Evolutionary conservation across 164 flowering plant genomes (phyloP).

Genomic region (Aristolochia contorta): DNA sequence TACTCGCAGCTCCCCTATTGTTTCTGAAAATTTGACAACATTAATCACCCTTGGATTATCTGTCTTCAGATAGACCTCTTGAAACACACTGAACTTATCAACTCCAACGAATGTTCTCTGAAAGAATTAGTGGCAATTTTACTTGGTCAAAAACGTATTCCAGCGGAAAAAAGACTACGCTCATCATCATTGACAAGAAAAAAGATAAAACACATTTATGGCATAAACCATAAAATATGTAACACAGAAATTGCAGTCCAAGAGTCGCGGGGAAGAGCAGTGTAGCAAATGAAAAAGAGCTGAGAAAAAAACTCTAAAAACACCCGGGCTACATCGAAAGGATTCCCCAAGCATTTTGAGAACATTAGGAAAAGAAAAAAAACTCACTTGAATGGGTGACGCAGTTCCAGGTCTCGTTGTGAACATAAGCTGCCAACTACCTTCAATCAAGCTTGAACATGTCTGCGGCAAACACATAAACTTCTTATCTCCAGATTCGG

Average conservation of each 20-base stretch:
- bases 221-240: not conserved
- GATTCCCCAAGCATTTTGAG: too few species aligned
- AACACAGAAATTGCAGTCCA: too few species aligned
- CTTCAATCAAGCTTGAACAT: slow-evolving; percentile 73
- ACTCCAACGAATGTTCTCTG: slow-evolving; percentile 96
- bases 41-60: slow-evolving; percentile 89
- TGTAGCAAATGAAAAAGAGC: too few species aligned
- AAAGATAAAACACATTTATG: not conserved
- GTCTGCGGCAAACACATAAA: slow-evolving; percentile 39
- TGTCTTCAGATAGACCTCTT: slow-evolving; percentile 71
- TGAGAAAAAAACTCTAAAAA: not conserved
- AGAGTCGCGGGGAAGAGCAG: too few species aligned
- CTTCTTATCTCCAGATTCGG: not conserved
- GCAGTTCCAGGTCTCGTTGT: slow-evolving; percentile 97
- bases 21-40: slow-evolving; percentile 77
- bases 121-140: not conserved
- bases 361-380: not conserved
- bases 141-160: not conserved
- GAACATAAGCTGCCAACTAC: slow-evolving; percentile 84
- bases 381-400: slow-evolving; percentile 79
- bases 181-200: too few species aligned
- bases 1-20: slow-evolving; percentile 89
- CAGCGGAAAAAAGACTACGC: not conserved
- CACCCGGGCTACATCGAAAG: not conserved
- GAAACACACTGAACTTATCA: slow-evolving; percentile 79